These are phyloP conservation scores for Neonectria ditissima DNA, from an alignment of 2,329 filamentous ascomycete species.

Conservation along the genomic window DNA sequence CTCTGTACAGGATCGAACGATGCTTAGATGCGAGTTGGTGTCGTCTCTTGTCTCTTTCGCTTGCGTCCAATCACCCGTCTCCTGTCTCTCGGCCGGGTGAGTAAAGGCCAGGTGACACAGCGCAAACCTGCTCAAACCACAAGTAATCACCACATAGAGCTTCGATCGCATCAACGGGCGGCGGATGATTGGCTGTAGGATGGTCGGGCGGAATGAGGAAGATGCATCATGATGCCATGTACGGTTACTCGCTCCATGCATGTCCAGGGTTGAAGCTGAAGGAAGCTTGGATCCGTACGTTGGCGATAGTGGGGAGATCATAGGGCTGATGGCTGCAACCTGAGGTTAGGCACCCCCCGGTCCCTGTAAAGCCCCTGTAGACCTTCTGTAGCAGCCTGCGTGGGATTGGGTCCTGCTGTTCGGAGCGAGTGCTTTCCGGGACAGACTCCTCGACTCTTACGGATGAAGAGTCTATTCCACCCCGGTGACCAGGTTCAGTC, in stretches of 20 bases:
- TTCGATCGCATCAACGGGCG: neutral
- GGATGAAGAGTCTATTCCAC: too few relatives aligned
- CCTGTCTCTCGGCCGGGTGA: neutral
- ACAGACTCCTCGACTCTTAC: too few relatives aligned
- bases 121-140: too few relatives aligned
- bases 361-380: too few relatives aligned
- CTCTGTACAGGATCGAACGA: neutral
- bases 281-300: neutral
- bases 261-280: neutral
- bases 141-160: neutral
- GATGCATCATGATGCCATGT: conserved; percentile 14
- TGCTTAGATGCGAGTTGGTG: neutral
- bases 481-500: neutral
- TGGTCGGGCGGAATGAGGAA: neutral
- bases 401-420: neutral
- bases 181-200: neutral
- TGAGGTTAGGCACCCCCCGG: neutral
- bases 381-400: neutral
- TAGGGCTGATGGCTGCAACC: conserved; percentile 20
- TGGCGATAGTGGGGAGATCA: neutral
- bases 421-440: neutral
- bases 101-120: neutral
- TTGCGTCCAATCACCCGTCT: neutral
- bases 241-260: neutral
- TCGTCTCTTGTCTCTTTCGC: neutral